Evolutionary conservation across 208 protist genomes (phyloP), one percentile per base, ranked within the genome.

Genomic region (Strigomonas galati): DNA sequence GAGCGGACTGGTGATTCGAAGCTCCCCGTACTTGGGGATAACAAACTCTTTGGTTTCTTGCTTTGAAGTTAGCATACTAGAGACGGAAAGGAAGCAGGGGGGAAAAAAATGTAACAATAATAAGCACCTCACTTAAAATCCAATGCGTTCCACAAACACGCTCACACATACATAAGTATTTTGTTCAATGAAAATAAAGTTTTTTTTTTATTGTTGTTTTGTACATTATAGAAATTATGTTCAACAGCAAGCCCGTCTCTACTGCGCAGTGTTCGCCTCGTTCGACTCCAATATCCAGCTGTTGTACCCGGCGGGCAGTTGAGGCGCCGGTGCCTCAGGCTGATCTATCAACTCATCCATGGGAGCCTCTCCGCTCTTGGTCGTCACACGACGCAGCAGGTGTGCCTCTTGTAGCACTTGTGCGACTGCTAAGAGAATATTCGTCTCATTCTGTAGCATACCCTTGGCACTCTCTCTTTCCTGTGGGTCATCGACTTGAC

Each of bases 401-500:
- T 77, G 57, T 4, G 81, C 76, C 62, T 93, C 83, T 52, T 93
- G 86, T 56, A 90, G 74, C 43, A 90, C 83, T 35, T 80, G 80
- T 26, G 83, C 71, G 3, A 90, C 84, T 0, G 84, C 83, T n/a
- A 85, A 57, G 53, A 90, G 69, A 17, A 83, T 72, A 17, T 82
- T 76, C 1, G 81, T 72, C 58, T 93, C 83, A 43, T 76, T 75
- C 44, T 78, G 67, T 57, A 90, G 68, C 74, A 86, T 88, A n/a
- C 48, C 61, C 62, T 78, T 81, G 10, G 82, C 83, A 27, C 66
- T 71, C 59, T 85, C 76, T 21, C 78, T 70, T 51, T 80, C 72
- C 27, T 78, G 67, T 4, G 78, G 71, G 69, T 88, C 81, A 35
- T 89, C 87, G 44, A 86, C 71, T 35, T 84, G 78, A 0, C 79